Evolutionary conservation across 2,329 filamentous ascomycete genomes (phyloP).

Genomic region (Xylariaceae sp.): DNA sequence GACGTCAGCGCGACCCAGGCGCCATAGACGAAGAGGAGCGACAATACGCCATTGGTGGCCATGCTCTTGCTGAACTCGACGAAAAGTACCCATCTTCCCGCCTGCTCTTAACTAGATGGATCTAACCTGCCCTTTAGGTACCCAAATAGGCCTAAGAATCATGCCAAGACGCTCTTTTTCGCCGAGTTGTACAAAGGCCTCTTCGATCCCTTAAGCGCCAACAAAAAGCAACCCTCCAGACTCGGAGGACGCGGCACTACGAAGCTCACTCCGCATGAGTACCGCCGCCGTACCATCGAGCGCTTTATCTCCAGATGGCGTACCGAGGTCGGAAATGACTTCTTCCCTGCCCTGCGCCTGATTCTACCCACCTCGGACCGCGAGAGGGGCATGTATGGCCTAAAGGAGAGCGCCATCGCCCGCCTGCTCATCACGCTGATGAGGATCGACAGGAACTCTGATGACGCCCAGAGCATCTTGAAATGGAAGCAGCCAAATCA

Average conservation of each 20-base stretch:
- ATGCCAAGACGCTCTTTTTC: conserved; percentile 80
- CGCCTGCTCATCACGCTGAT: conserved; percentile 91
- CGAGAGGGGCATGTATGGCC: conserved; percentile 88
- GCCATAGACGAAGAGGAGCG: conserved; percentile 58
- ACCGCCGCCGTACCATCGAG: conserved; percentile 80
- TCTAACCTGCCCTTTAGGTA: conserved; percentile 61
- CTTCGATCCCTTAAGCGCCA: conserved; percentile 81
- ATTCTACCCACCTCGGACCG: conserved; percentile 93
- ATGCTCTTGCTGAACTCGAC: conserved; percentile 52
- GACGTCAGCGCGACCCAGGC: conserved; percentile 45
- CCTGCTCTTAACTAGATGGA: not conserved
- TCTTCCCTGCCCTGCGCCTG: conserved; percentile 90
- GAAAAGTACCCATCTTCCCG: conserved; percentile 46
- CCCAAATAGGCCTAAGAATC: conserved; percentile 82
- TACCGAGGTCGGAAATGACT: conserved; percentile 85
- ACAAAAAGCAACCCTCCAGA: conserved; percentile 74
- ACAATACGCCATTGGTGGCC: conserved; percentile 54
- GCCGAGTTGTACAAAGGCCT: conserved; percentile 77
- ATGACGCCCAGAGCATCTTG: conserved; percentile 83
- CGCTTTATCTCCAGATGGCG: conserved; percentile 89
- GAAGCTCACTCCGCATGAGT: conserved; percentile 75
- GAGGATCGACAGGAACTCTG: conserved; percentile 88
- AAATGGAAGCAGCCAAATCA: conserved; percentile 86
- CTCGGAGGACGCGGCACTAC: conserved; percentile 63
- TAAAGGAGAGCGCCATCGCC: conserved; percentile 91